Conservation (phyloP, 306 rosid species). For the Pterocarpus macrocarpus region DNA sequence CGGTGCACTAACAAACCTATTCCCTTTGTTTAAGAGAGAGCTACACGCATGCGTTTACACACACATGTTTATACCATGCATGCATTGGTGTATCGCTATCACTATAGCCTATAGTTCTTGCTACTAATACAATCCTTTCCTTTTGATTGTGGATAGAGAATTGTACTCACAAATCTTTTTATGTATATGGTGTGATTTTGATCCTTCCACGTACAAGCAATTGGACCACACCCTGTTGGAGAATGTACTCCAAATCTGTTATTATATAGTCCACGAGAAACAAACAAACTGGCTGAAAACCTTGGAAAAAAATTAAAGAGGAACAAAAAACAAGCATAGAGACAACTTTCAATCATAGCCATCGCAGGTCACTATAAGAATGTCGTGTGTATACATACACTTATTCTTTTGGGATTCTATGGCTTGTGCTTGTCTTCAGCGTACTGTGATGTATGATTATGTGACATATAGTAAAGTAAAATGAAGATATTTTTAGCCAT, state of each 20-base stretch:
- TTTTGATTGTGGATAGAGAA: slow-evolving; percentile 47
- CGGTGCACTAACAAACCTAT: slow-evolving; percentile 40
- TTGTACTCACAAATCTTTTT: slow-evolving; percentile 42
- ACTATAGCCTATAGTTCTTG: not conserved
- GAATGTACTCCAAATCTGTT: slow-evolving; percentile 35
- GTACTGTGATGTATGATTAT: too few relatives aligned
- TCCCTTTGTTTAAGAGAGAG: slow-evolving; percentile 27
- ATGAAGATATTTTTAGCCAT: slow-evolving; percentile 8
- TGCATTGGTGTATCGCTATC: not conserved
- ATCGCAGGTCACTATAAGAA: slow-evolving; percentile 28
- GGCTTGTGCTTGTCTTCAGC: slow-evolving; percentile 9
- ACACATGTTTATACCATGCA: slow-evolving; percentile 40
- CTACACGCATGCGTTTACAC: slow-evolving; percentile 28
- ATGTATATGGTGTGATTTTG: slow-evolving; percentile 26
- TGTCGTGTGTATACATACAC: not conserved
- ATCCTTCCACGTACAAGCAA: slow-evolving; percentile 48
- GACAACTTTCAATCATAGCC: slow-evolving; percentile 41
- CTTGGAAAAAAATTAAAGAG: slow-evolving; percentile 17
- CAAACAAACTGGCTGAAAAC: slow-evolving; percentile 6
- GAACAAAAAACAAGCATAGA: slow-evolving; percentile 16
- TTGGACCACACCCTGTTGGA: slow-evolving; percentile 34
- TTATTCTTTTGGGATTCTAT: slow-evolving; percentile 6
- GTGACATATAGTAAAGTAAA: not conserved
- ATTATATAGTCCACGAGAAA: slow-evolving; percentile 7
- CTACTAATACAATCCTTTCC: slow-evolving; percentile 13